phyloP scores from a whole-genome alignment of 345 rosid genomes.

The Sapria himalayana region DNA sequence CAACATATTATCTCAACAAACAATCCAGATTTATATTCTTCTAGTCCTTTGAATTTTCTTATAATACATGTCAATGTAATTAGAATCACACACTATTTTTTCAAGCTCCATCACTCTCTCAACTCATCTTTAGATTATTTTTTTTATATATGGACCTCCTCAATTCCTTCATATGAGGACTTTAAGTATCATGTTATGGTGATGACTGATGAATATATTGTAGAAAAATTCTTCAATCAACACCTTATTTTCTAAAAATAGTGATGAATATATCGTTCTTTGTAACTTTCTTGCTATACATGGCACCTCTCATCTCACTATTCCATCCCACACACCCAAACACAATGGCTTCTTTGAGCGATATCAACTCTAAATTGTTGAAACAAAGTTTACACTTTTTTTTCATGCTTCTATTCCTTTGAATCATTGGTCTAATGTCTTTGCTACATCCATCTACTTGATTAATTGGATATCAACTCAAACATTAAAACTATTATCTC shows the following conservation, averaged over 20 bases:
- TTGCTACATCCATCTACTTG: neutral
- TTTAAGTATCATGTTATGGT: conserved; percentile 1
- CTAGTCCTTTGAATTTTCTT: neutral
- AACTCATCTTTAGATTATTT: neutral
- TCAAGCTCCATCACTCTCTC: neutral
- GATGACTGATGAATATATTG: conserved; percentile 2
- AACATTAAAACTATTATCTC: no score
- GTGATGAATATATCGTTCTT: conserved; percentile 1
- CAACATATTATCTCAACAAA: no score
- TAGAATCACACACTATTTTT: neutral
- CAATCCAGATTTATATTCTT: neutral
- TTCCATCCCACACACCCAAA: conserved; percentile 4
- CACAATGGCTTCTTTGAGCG: conserved; percentile 1
- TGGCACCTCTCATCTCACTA: conserved; percentile 3
- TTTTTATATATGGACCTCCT: conserved; percentile 4
- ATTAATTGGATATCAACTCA: conserved; percentile 3
- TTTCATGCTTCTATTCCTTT: neutral
- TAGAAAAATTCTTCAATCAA: neutral
- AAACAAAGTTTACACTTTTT: neutral
- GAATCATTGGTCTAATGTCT: neutral
- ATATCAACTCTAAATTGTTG: conserved; percentile 1
- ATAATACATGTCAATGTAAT: conserved; percentile 2
- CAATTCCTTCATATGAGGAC: neutral
- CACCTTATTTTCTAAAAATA: neutral
- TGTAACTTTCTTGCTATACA: neutral